Evolutionary conservation across 169 alveolate genomes (phyloP).

Genomic region (Plasmodium sp.): DNA sequence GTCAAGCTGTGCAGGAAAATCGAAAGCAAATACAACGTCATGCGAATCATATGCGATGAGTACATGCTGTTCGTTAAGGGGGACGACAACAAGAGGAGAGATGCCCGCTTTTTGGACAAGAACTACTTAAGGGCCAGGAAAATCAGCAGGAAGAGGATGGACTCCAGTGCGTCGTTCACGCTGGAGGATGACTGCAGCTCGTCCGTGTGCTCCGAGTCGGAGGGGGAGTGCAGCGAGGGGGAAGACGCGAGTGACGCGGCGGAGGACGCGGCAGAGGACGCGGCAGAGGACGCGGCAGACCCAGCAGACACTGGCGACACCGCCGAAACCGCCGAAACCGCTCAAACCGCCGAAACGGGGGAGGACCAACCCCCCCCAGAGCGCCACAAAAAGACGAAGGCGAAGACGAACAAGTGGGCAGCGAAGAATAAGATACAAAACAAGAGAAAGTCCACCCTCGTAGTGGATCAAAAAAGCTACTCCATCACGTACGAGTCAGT

Average conservation of each 20-base stretch:
- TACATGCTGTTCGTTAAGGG: conserved; percentile 21
- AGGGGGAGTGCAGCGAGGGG: background rate
- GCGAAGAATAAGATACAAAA: background rate
- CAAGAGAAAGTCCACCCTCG: conserved; percentile 9
- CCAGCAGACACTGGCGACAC: background rate
- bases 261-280: background rate
- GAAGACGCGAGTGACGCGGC: background rate
- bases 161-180: conserved; percentile 25
- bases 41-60: conserved; percentile 50
- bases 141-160: conserved; percentile 41
- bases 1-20: conserved; percentile 43
- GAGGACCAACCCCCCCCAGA: background rate
- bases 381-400: background rate
- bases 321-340: background rate
- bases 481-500: conserved; percentile 33
- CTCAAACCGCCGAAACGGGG: background rate
- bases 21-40: conserved; percentile 34
- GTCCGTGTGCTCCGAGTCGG: conserved; percentile 54
- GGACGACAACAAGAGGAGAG: conserved; percentile 35
- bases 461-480: conserved; percentile 33
- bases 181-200: conserved; percentile 50
- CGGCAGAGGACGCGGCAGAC: background rate
- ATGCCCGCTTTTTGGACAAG: conserved; percentile 7
- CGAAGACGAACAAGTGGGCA: background rate
- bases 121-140: conserved; percentile 28